Conservation (phyloP, 306 rosid genomes). For the Lathyrus tuberosus region DNA sequence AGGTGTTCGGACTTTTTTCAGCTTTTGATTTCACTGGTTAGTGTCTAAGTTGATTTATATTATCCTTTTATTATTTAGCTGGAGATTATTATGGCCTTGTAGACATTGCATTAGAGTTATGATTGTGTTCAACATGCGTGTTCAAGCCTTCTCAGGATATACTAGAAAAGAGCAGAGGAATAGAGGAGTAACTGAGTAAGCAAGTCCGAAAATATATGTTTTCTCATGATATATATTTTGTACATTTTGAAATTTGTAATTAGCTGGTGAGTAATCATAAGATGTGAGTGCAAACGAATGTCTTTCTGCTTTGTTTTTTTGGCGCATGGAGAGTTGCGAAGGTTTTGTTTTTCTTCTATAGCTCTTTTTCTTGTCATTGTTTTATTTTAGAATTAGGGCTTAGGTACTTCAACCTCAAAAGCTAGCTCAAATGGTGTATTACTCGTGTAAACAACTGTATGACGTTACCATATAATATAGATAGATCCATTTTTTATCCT, state of each 20-base stretch:
- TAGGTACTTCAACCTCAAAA: not conserved
- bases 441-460: not conserved
- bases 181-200: slow-evolving; percentile 10
- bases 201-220: not conserved
- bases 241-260: slow-evolving; percentile 18
- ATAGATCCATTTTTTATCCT: slow-evolving; percentile 11
- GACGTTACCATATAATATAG: not conserved
- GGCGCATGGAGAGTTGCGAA: not conserved
- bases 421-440: slow-evolving; percentile 15
- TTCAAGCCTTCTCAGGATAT: slow-evolving; percentile 26
- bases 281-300: not conserved
- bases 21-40: slow-evolving; percentile 24
- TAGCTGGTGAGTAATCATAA: slow-evolving; percentile 6
- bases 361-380: slow-evolving; percentile 19
- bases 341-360: not conserved
- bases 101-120: slow-evolving; percentile 13
- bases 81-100: slow-evolving; percentile 14
- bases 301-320: not conserved
- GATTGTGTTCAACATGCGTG: slow-evolving; percentile 1
- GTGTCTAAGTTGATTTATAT: slow-evolving; percentile 22
- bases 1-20: slow-evolving; percentile 22
- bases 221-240: slow-evolving; percentile 14
- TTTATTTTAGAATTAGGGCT: not conserved
- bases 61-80: slow-evolving; percentile 1
- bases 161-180: slow-evolving; percentile 30